Evolutionary conservation across 1,284 basidiomycete species (phyloP), one percentile per base, ranked within the genome.

Genomic region (Gymnopus androsaceus): DNA sequence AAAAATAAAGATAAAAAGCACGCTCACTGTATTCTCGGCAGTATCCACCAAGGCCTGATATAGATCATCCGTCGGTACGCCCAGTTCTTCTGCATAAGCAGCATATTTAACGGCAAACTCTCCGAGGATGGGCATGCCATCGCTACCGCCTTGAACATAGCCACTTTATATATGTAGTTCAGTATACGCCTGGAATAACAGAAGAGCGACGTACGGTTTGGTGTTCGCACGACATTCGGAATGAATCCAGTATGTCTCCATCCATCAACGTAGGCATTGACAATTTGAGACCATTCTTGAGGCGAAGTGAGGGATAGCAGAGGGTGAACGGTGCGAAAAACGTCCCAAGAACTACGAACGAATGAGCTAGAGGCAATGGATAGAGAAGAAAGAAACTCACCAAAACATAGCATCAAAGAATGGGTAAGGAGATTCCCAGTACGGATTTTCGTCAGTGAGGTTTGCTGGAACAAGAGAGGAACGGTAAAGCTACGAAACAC

Each of bases 391-490:
- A 6, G 23, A 21, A 7, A 56, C 66, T 55, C 40, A 77, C 77
- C 77, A 78, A 64, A 79, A 79, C 21, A 78, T 63, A 2, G 77
- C 73, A 53, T 79, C 77, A 51, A 72, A 80, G 63, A 78, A 80
- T 3, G 77, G 75, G 62, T 69, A 73, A 3, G 67, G 59, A 2
- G 74, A 75, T 2, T 63, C 65, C 74, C 74, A 77, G 58, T 74
- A 75, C 0, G 74, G 76, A 47, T 80, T 80, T 62, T 83, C 80
- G 34, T 64, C 70, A 0, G 81, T 81, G 54, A 80, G 60, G 57
- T 82, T 81, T 8, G 78, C 79, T 4, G 81, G 81, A 1, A 80
- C 77, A 27, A 82, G 69, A 27, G 76, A 75, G 0, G 75, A 69
- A 34, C 80, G 77, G 61, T 82, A 82, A 21, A 82, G 70, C 77